These are phyloP conservation scores for Nicotiana otophora DNA, from an alignment of 257 asterid genomes.

Conservation along the genomic window DNA sequence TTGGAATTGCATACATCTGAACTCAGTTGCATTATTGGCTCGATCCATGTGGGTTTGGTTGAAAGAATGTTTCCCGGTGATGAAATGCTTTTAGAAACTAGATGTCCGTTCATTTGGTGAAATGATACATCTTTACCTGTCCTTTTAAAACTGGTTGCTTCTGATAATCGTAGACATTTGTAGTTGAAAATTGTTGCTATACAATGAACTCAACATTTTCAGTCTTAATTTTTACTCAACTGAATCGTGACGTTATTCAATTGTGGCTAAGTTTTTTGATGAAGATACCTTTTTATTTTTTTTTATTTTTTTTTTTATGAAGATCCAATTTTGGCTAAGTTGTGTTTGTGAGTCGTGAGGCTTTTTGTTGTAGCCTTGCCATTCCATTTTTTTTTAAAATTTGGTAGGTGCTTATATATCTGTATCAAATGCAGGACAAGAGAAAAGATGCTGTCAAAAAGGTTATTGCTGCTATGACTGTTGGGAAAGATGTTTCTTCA, in stretches of 20 bases:
- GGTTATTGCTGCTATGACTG: slow-evolving; percentile 99
- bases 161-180: background rate
- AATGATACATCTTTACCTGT: background rate
- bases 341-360: background rate
- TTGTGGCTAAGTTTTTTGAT: background rate
- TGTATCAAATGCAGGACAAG: slow-evolving; percentile 62
- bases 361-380: background rate
- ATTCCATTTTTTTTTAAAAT: background rate
- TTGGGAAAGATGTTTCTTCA: slow-evolving; percentile 96
- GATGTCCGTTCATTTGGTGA: background rate
- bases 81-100: background rate
- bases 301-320: too few species aligned
- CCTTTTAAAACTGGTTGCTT: background rate
- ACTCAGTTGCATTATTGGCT: background rate
- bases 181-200: background rate
- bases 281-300: too few species aligned
- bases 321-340: background rate
- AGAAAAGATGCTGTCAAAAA: slow-evolving; percentile 99
- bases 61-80: background rate
- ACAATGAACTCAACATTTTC: background rate
- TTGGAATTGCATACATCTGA: background rate
- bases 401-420: background rate
- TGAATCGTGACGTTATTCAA: background rate
- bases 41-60: background rate
- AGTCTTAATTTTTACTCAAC: background rate